These are phyloP conservation scores for Tetratostichococcus sp. DNA, from an alignment of 139 green algal genomes.

Conservation along the genomic window DNA sequence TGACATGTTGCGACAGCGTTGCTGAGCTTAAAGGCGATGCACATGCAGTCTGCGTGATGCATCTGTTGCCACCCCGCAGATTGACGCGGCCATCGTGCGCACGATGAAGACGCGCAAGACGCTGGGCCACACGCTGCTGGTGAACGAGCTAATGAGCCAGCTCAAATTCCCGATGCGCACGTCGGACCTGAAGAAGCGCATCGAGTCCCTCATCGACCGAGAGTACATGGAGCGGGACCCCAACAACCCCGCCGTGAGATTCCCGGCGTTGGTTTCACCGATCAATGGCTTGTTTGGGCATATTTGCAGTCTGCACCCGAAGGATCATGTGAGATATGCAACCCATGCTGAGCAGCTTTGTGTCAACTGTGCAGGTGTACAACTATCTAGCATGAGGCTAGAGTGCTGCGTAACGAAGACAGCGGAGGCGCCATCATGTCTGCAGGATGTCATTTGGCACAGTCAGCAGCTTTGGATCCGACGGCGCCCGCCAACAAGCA, in stretches of 20 bases:
- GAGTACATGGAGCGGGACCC: constrained; percentile 94
- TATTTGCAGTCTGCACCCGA: background rate
- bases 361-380: constrained; percentile 41
- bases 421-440: too few species aligned
- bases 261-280: background rate
- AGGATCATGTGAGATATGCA: too few species aligned
- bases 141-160: constrained; percentile 88
- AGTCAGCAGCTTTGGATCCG: too few species aligned
- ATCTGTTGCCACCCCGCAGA: constrained; percentile 42
- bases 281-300: background rate
- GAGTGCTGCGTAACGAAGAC: too few species aligned
- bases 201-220: constrained; percentile 96
- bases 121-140: constrained; percentile 89
- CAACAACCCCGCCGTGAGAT: constrained; percentile 57
- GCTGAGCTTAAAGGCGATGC: too few species aligned
- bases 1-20: too few species aligned
- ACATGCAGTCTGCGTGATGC: background rate
- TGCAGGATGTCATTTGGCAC: too few species aligned
- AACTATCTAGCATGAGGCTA: constrained; percentile 56
- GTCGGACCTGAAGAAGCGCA: constrained; percentile 94
- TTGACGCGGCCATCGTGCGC: constrained; percentile 95
- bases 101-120: constrained; percentile 98
- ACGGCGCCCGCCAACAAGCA: too few species aligned
- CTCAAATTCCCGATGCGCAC: constrained; percentile 89
- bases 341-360: too few species aligned